These are phyloP conservation scores for Clavispora santaluciae DNA, from an alignment of 805 yeast species.

Conservation along the genomic window DNA sequence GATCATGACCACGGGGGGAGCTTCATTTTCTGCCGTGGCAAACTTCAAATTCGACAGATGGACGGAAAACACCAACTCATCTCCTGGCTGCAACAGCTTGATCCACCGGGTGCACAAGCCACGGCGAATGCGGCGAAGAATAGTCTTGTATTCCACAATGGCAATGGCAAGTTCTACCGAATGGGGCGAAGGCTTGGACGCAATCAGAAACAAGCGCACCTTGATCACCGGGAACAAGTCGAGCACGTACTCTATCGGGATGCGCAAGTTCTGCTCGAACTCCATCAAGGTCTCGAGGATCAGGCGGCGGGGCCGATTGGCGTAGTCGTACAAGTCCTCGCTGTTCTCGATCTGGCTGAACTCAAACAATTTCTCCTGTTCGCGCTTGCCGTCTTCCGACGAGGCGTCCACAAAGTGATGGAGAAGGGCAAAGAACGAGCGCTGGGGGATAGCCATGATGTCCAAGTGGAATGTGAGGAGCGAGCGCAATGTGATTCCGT, in stretches of 20 bases:
- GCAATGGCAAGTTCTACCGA: conserved; percentile 71
- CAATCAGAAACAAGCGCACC: conserved; percentile 83
- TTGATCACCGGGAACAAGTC: conserved; percentile 76
- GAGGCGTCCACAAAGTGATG: conserved; percentile 57
- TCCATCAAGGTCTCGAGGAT: conserved; percentile 79
- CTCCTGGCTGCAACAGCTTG: conserved; percentile 43
- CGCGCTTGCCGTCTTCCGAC: conserved; percentile 61
- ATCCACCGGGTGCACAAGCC: conserved; percentile 86
- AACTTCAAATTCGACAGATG: conserved; percentile 43
- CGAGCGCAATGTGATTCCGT: conserved; percentile 58
- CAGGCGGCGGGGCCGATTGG: conserved; percentile 89
- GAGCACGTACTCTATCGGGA: conserved; percentile 71
- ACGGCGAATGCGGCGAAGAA: conserved; percentile 64
- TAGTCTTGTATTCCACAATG: conserved; percentile 80
- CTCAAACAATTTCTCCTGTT: conserved; percentile 69
- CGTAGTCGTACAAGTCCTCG: conserved; percentile 83
- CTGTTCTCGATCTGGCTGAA: conserved; percentile 67
- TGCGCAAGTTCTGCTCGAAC: conserved; percentile 60
- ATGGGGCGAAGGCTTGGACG: conserved; percentile 47
- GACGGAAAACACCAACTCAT: conserved; percentile 48
- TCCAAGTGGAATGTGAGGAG: conserved; percentile 78
- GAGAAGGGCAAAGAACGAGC: conserved; percentile 70
- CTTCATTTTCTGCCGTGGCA: conserved; percentile 8
- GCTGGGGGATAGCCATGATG: conserved; percentile 73
- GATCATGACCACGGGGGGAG: conserved; percentile 57